Base-by-base conservation (phyloP, 108 stramenopile species). In the Nitzschia inconspicua region DNA sequence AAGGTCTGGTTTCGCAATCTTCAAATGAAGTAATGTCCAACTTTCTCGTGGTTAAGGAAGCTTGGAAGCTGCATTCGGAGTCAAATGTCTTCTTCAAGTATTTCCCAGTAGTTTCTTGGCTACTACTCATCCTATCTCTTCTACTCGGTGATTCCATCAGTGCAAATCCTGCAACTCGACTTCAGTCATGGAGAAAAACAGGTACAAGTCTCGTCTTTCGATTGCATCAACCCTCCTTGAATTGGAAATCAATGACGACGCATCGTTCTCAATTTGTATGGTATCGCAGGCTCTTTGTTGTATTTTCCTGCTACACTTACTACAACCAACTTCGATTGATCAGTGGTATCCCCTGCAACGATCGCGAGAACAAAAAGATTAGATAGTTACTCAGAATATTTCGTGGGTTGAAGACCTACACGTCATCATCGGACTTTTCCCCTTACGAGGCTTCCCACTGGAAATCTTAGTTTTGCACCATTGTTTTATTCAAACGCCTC, bases 231-330 rank as follows among this genome's bases (percentile, higher is more conserved):
- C 86, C 86, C 9, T 13, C 28, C 2, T 52, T 80, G 5, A 83
- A 83, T 40, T 92, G 91, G 88, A 70, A 47, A 29, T 79, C 86
- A 18, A 93, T 93, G 91, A 71, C 83, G 16, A 76, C 80, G 3
- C 91, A 93, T 54, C 44, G 58, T 11, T 85, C 82, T 51, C 91
- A 93, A 63, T 93, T 85, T 57, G 91, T 93, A 19, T 93, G 91
- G 91, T 93, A 93, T 64, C 82, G 91, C 43, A 79, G 84, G 18
- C 71, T 93, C 0, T 83, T 82, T 63, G 83, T 93, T 18, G 41
- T 89, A 4, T 93, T 93, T 44, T 83, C 80, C 42, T 77, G 88
- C 47, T 93, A 88, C 39, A 88, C 85, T 19, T 93, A 82, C 58
- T 66, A 77, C 24, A 93, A 93, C 46, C 32, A 40, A 24, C 61